Percentiles rank a stretch among this genome's conserved stretches.
Evolutionary conservation across 257 asterid genomes (phyloP).

Genomic region (Forsythia viridissima): DNA sequence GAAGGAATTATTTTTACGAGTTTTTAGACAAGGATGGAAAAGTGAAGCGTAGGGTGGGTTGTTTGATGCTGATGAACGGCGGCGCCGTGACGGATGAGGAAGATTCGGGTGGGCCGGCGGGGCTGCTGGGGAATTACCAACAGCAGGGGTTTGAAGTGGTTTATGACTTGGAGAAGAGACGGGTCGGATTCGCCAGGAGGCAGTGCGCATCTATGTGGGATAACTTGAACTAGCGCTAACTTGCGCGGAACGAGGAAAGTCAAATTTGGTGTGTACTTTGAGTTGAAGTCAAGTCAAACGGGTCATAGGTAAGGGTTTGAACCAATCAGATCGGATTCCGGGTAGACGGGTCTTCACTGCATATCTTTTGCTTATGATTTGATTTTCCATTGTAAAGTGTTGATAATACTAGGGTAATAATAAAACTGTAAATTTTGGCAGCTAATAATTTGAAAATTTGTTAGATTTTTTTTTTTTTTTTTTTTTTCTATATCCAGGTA

Average conservation of each 20-base stretch:
- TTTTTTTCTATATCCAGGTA: no score
- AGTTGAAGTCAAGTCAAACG: slow-evolving; percentile 10
- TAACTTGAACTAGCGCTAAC: slow-evolving; percentile 42
- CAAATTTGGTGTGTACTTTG: slow-evolving; percentile 11
- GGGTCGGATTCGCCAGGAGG: slow-evolving; percentile 85
- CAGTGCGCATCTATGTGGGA: slow-evolving; percentile 89
- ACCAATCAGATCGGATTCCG: background rate
- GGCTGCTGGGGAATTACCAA: slow-evolving; percentile 87
- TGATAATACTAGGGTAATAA: background rate
- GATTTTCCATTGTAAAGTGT: background rate
- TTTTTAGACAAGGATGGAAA: slow-evolving; percentile 47
- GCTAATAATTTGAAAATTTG: background rate
- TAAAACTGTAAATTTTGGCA: slow-evolving; percentile 11
- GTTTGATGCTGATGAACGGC: slow-evolving; percentile 86
- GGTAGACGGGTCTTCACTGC: background rate
- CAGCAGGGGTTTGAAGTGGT: slow-evolving; percentile 99
- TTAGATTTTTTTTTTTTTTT: no score
- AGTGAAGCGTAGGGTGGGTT: slow-evolving; percentile 57
- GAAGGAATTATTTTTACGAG: slow-evolving; percentile 74
- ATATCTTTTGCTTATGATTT: background rate
- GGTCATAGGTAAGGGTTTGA: background rate
- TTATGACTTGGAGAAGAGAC: slow-evolving; percentile 71
- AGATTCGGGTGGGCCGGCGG: slow-evolving; percentile 75
- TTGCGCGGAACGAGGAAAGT: slow-evolving; percentile 20
- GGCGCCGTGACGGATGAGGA: slow-evolving; percentile 60